Evolutionary conservation across 2,329 filamentous ascomycete species (phyloP), one percentile per base, ranked within the genome.

Genomic region (Westerdykella aurantiaca): DNA sequence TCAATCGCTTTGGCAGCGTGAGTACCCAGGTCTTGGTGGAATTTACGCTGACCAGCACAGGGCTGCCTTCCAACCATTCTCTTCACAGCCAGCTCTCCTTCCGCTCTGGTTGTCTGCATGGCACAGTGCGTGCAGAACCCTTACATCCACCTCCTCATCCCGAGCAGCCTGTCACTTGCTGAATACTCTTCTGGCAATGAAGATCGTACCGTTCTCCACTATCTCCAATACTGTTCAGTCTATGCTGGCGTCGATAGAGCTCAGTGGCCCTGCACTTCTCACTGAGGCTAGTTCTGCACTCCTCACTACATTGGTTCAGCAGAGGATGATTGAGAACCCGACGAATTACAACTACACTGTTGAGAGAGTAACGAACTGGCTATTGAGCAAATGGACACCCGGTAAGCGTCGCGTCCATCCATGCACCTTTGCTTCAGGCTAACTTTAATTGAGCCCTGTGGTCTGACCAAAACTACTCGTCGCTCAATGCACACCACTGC

Each of bases 1-100:
- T 81, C 95, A 72, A 66, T 96, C 41, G 84, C 83, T n/a, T 80
- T 88, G 60, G 75, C 87, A 49, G 87, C 86, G 88, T 90, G 71
- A 60, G 76, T 67, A 6, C 22, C 17, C 12, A n/a, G 34, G 9
- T 16, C 7, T 13, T 12, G 4, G 13, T 12, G 17, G 31, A 29
- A 18, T 33, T 40, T 17, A 9, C 34, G 23, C 33, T 47, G 21
- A 45, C 35, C 47, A 41, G 12, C 6, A 17, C 29, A 67, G 64
- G 11, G 53, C 61, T 38, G 61, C 64, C 6, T 59, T 64, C 22
- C 64, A 67, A 39, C 39, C 41, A 29, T 42, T 42, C 16, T 53
- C 64, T 22, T 55, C 38, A n/a, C 37, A 54, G 38, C 22, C 53
- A 7, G 37, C 42, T 6, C 59, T 81, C 10, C 68, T 67, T 45